These are phyloP conservation scores for Paramyrothecium roridum DNA, from an alignment of 2,329 filamentous ascomycete genomes.

Conservation along the genomic window DNA sequence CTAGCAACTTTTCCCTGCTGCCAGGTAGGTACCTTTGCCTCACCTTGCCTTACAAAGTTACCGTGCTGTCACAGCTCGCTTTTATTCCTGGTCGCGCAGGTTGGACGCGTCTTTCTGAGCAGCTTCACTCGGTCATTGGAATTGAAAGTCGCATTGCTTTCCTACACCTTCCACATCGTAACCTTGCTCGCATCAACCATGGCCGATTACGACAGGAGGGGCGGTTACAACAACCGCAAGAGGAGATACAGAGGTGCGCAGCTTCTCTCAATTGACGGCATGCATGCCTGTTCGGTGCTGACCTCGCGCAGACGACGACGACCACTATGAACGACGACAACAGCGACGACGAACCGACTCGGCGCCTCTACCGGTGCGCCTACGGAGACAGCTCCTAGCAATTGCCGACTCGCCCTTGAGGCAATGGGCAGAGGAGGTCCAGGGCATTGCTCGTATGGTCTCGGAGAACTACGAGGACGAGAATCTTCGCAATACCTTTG, in stretches of 20 bases:
- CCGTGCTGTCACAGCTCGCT: no score
- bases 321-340: conserved; percentile 71
- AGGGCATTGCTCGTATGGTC: conserved; percentile 70
- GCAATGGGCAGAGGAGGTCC: conserved; percentile 75
- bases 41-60: no score
- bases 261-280: not conserved
- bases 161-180: not conserved
- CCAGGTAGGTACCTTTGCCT: not conserved
- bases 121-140: not conserved
- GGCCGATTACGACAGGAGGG: conserved; percentile 57
- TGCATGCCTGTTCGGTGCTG: conserved; percentile 7
- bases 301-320: conserved; percentile 62
- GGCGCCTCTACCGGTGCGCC: conserved; percentile 62
- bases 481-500: conserved; percentile 69
- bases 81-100: not conserved
- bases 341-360: conserved; percentile 74
- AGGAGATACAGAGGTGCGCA: conserved; percentile 72
- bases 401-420: conserved; percentile 81
- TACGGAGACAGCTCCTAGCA: conserved; percentile 74
- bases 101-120: not conserved
- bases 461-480: conserved; percentile 84
- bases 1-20: not conserved
- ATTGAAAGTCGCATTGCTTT: not conserved
- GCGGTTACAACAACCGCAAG: conserved; percentile 65
- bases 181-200: conserved; percentile 24